These are phyloP conservation scores for Sporothrix sp. DNA, from an alignment of 2,329 filamentous ascomycete genomes.

Conservation along the genomic window DNA sequence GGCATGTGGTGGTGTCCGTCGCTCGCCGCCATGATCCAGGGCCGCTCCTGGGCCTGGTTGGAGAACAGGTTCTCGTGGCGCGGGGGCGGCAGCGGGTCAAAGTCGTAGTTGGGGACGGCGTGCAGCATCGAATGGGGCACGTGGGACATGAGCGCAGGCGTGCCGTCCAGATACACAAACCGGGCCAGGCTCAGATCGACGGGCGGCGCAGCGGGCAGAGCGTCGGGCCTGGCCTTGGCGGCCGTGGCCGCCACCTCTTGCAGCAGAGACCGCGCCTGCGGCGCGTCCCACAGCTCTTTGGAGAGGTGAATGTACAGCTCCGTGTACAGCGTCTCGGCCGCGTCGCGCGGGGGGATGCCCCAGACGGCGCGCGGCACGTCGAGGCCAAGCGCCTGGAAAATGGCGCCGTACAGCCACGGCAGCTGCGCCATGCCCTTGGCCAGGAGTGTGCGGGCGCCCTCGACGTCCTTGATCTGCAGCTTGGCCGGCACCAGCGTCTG, in stretches of 20 bases:
- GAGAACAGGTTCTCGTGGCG: conserved; percentile 44
- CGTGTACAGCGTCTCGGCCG: conserved; percentile 58
- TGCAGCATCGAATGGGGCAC: conserved; percentile 58
- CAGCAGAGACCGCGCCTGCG: conserved; percentile 58
- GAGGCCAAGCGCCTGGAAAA: conserved; percentile 73
- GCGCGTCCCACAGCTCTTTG: conserved; percentile 79
- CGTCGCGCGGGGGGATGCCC: conserved; percentile 60
- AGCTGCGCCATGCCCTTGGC: conserved; percentile 58
- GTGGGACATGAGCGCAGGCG: conserved; percentile 57
- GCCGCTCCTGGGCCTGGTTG: conserved; percentile 31
- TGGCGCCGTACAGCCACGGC: conserved; percentile 73
- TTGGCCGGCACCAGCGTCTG: conserved; percentile 71
- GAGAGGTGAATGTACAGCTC: conserved; percentile 66
- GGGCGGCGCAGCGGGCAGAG: conserved; percentile 30
- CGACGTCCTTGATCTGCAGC: conserved; percentile 56
- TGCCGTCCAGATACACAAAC: conserved; percentile 70
- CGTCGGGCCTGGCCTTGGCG: conserved; percentile 24
- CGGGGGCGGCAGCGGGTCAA: conserved; percentile 70
- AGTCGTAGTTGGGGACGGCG: conserved; percentile 59
- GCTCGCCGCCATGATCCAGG: conserved; percentile 29
- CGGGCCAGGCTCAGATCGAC: conserved; percentile 50
- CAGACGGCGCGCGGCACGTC: conserved; percentile 73
- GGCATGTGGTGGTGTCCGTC: conserved; percentile 3
- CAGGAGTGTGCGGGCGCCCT: conserved; percentile 56
- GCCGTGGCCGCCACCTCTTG: conserved; percentile 47